Evolutionary conservation across 306 rosid genomes (phyloP).

Genomic region (Cicer yamashitae): DNA sequence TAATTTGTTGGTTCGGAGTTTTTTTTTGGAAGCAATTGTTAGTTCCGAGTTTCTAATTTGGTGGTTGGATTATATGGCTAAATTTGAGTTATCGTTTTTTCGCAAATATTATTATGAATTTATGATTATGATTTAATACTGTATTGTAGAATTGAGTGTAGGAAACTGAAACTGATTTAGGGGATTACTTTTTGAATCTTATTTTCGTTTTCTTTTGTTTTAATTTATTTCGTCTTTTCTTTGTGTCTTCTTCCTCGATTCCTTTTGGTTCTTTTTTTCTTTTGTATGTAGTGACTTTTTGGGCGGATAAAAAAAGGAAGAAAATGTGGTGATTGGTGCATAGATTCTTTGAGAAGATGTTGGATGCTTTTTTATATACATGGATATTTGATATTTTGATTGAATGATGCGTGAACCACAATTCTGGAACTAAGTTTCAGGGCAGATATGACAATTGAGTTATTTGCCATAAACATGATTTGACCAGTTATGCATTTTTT

Average conservation of each 20-base stretch:
- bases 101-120: neutral
- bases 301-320: neutral
- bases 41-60: conserved; percentile 35
- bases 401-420: conserved; percentile 1
- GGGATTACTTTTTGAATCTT: neutral
- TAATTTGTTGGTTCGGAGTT: conserved; percentile 15
- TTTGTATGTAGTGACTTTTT: conserved; percentile 12
- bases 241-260: conserved; percentile 14
- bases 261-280: conserved; percentile 32
- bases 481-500: neutral
- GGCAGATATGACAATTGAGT: conserved; percentile 1
- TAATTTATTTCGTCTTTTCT: neutral
- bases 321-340: neutral
- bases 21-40: conserved; percentile 1
- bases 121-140: conserved; percentile 21
- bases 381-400: neutral
- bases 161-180: neutral
- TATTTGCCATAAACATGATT: neutral
- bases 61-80: conserved; percentile 35
- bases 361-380: conserved; percentile 2
- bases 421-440: conserved; percentile 24
- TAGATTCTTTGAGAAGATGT: conserved; percentile 33
- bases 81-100: neutral
- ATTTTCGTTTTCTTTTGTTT: conserved; percentile 11
- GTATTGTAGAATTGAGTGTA: neutral